These are phyloP conservation scores for Papilionanthe hybrid DNA, from an alignment of 116 monocot genomes.

Conservation along the genomic window DNA sequence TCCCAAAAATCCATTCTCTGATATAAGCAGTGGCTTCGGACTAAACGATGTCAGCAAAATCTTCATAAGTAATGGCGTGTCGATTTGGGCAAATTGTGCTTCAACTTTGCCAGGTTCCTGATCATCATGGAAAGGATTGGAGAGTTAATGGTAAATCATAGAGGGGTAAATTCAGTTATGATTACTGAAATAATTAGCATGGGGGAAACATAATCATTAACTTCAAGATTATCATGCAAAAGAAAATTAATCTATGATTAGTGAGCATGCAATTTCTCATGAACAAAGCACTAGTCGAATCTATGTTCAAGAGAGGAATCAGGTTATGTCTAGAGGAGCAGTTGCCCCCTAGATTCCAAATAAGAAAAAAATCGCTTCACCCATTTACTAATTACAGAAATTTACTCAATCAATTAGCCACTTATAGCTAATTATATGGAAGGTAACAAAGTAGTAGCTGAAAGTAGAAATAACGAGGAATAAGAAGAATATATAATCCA, in stretches of 20 bases:
- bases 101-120: constrained; percentile 40
- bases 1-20: constrained; percentile 4
- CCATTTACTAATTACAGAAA: background rate
- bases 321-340: too few relatives aligned
- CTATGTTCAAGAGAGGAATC: too few relatives aligned
- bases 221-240: too few relatives aligned
- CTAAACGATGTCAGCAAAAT: constrained; percentile 3
- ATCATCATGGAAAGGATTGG: background rate
- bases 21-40: constrained; percentile 13
- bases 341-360: too few relatives aligned
- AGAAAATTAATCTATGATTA: too few relatives aligned
- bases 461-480: background rate
- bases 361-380: background rate
- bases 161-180: background rate
- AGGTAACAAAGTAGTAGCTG: background rate
- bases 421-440: background rate
- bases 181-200: background rate
- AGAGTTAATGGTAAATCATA: background rate
- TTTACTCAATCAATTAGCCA: background rate
- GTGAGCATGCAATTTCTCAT: background rate
- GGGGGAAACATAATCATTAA: background rate
- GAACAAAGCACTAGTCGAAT: background rate
- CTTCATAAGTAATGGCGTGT: constrained; percentile 4
- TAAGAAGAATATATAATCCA: background rate
- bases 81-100: constrained; percentile 20